Conservation (phyloP, 2,329 filamentous ascomycete species). For the Exophiala sp. region DNA sequence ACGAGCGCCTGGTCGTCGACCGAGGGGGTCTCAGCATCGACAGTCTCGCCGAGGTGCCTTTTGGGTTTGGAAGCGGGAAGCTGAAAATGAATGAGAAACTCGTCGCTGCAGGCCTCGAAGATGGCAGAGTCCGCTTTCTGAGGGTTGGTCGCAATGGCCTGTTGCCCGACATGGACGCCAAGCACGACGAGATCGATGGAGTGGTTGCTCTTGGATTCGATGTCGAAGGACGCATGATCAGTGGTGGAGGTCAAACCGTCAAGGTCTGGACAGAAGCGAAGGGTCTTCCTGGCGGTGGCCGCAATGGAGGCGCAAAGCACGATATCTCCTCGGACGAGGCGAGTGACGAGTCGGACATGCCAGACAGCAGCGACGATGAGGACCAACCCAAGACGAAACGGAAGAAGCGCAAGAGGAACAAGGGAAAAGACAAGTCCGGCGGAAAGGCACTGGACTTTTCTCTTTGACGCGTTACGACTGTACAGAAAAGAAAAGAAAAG, state of each 20-base stretch:
- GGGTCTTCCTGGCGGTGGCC: constrained; percentile 42
- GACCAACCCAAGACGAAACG: constrained; percentile 42
- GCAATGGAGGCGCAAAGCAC: constrained; percentile 31
- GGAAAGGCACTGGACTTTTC: constrained; percentile 27
- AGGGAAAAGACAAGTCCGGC: constrained; percentile 37
- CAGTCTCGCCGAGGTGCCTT: constrained; percentile 65
- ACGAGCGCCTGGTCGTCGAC: constrained; percentile 77
- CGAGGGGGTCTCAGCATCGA: constrained; percentile 73
- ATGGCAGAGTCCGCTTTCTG: constrained; percentile 72
- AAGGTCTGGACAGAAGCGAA: constrained; percentile 81
- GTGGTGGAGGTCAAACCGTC: constrained; percentile 74
- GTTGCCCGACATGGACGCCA: constrained; percentile 51
- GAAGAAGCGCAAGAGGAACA: constrained; percentile 44
- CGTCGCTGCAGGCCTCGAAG: constrained; percentile 72
- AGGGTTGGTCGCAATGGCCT: constrained; percentile 69
- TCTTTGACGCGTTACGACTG: constrained; percentile 8
- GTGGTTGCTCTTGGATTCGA: constrained; percentile 81
- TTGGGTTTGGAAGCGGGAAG: constrained; percentile 57
- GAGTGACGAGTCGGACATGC: constrained; percentile 41
- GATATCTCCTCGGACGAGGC: constrained; percentile 40
- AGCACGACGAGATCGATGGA: constrained; percentile 81
- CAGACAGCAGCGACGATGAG: constrained; percentile 43
- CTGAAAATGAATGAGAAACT: constrained; percentile 52
- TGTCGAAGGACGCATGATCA: constrained; percentile 77
- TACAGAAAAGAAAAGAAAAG: constrained; percentile 2